Conservation (phyloP, 1,284 basidiomycete species). For the Apiotrichum porosum region DNA sequence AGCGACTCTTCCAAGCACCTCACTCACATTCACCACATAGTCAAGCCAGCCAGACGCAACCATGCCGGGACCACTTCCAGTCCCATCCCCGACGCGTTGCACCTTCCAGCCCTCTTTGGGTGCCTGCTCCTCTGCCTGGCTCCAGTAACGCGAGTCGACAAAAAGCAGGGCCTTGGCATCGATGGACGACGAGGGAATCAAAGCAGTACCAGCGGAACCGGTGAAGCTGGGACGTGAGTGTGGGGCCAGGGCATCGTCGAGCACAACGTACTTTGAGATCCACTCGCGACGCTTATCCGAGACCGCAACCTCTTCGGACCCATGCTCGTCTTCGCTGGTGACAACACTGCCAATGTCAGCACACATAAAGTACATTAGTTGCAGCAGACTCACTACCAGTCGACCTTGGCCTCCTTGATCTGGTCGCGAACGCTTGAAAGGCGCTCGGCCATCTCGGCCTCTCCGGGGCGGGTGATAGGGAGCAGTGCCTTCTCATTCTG, state of each 20-base stretch:
- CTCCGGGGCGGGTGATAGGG: neutral
- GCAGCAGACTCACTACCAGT: conserved; percentile 84
- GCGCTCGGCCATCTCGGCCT: conserved; percentile 48
- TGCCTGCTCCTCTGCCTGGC: conserved; percentile 71
- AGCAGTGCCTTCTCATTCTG: conserved; percentile 8
- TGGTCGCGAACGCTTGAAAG: conserved; percentile 63
- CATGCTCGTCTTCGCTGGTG: conserved; percentile 81
- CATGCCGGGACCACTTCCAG: conserved; percentile 42
- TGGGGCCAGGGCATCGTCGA: neutral
- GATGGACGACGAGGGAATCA: conserved; percentile 66
- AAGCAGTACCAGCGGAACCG: conserved; percentile 77
- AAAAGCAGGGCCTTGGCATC: conserved; percentile 54
- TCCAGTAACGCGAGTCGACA: conserved; percentile 84
- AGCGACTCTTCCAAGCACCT: neutral
- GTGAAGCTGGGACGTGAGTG: conserved; percentile 60
- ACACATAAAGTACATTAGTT: neutral
- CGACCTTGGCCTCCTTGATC: conserved; percentile 68
- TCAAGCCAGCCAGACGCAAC: conserved; percentile 69
- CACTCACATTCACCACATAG: conserved; percentile 59
- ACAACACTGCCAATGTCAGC: conserved; percentile 54
- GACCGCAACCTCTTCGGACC: conserved; percentile 74
- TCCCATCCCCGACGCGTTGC: conserved; percentile 60
- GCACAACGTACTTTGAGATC: conserved; percentile 64
- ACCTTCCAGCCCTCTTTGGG: conserved; percentile 69
- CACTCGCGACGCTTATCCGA: conserved; percentile 77